Evolutionary conservation across 1,284 basidiomycete species (phyloP).

Genomic region (Trichosporon faecale): DNA sequence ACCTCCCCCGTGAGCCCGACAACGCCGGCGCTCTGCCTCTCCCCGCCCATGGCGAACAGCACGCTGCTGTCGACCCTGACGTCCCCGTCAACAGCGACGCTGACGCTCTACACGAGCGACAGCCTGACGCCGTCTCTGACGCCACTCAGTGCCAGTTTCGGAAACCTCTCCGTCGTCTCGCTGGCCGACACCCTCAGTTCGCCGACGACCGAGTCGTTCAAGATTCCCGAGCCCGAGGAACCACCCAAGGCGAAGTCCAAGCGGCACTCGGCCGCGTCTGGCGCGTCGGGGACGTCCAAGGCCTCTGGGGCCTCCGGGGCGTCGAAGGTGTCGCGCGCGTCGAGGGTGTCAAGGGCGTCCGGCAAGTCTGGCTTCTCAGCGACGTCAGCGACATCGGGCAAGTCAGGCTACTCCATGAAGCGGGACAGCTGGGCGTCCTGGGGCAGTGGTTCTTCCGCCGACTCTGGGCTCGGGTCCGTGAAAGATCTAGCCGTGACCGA

Average conservation of each 20-base stretch:
- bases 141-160: background rate
- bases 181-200: background rate
- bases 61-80: background rate
- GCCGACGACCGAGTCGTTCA: background rate
- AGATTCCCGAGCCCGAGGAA: background rate
- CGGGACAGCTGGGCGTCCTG: slow-evolving; percentile 4
- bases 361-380: background rate
- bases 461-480: background rate
- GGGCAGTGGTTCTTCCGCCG: background rate
- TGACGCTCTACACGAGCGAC: background rate
- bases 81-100: background rate
- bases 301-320: background rate
- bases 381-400: background rate
- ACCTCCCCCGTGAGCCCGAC: background rate
- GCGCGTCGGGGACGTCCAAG: background rate
- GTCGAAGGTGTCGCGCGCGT: background rate
- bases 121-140: background rate
- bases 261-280: background rate
- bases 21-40: background rate
- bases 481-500: slow-evolving; percentile 3
- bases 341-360: background rate
- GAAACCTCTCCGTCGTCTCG: background rate
- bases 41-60: background rate
- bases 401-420: background rate
- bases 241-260: background rate